Evolutionary conservation across 345 rosid genomes (phyloP).

Genomic region (Syzygium grande): DNA sequence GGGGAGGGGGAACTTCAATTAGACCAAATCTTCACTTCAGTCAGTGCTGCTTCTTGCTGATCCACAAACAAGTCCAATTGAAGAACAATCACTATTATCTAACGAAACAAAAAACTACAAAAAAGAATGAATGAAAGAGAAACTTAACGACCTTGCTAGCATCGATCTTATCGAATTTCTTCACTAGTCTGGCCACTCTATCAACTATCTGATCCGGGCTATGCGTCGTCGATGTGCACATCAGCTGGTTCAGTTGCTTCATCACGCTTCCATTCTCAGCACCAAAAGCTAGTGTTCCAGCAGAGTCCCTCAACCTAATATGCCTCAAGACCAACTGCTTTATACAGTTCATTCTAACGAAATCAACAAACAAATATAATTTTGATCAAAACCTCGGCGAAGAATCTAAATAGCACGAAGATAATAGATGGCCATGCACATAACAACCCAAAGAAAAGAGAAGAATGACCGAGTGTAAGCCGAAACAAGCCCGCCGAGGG

Average conservation of each 20-base stretch:
- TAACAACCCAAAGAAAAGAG: neutral
- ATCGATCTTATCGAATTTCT: slow-evolving; percentile 47
- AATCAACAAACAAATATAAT: neutral
- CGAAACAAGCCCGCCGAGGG: neutral
- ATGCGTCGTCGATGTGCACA: slow-evolving; percentile 15
- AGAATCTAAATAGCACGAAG: neutral
- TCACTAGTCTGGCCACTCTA: slow-evolving; percentile 38
- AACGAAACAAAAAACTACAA: neutral
- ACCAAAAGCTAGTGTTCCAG: neutral
- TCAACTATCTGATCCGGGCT: slow-evolving; percentile 28
- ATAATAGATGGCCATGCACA: too few species aligned
- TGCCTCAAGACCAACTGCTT: slow-evolving; percentile 36
- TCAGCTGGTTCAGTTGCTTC: slow-evolving; percentile 9
- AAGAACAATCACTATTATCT: neutral
- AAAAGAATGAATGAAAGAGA: neutral
- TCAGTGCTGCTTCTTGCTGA: neutral
- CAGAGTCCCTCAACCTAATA: slow-evolving; percentile 27
- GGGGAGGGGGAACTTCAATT: neutral
- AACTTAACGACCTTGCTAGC: slow-evolving; percentile 31
- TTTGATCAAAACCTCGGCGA: neutral
- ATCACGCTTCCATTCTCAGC: slow-evolving; percentile 10
- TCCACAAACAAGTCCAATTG: neutral
- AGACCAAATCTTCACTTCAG: neutral
- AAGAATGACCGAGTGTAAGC: neutral
- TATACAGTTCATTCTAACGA: slow-evolving; percentile 23